Percentiles rank a stretch among this genome's conserved stretches.
phyloP scores from a whole-genome alignment of 768 basidiomycete species.

The Mycena crocata region DNA sequence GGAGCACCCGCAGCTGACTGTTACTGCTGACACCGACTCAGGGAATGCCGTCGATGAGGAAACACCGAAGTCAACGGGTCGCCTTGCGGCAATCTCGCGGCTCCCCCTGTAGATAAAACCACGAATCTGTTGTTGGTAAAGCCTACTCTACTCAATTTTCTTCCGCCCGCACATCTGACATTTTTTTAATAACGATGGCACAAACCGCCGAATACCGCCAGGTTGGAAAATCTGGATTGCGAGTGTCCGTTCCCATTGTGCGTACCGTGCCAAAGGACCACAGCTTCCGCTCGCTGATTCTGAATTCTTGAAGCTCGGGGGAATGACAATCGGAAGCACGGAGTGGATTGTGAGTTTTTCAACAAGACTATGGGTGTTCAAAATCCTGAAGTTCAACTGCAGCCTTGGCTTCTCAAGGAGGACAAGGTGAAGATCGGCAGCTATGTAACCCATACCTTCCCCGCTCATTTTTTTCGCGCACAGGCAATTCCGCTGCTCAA shows the following conservation, averaged over 20 bases:
- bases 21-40: too few species aligned
- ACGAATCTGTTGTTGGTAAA: too few species aligned
- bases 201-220: background rate
- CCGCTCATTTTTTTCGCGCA: background rate
- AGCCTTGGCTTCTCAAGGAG: slow-evolving; percentile 5
- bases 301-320: background rate
- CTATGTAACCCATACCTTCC: background rate
- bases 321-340: slow-evolving; percentile 2
- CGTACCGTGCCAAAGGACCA: background rate
- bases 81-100: too few species aligned
- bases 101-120: too few species aligned
- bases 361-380: background rate
- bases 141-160: too few species aligned
- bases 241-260: background rate
- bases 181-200: too few species aligned
- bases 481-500: slow-evolving; percentile 47
- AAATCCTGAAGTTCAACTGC: background rate
- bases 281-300: background rate
- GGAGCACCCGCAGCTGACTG: too few species aligned
- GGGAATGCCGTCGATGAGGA: too few species aligned
- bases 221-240: background rate
- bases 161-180: too few species aligned
- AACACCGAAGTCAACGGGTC: too few species aligned
- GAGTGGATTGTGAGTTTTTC: background rate
- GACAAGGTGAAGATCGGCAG: background rate